These are phyloP conservation scores for Sclerotiophoma versabilis DNA, from an alignment of 2,329 filamentous ascomycete genomes.

Conservation along the genomic window DNA sequence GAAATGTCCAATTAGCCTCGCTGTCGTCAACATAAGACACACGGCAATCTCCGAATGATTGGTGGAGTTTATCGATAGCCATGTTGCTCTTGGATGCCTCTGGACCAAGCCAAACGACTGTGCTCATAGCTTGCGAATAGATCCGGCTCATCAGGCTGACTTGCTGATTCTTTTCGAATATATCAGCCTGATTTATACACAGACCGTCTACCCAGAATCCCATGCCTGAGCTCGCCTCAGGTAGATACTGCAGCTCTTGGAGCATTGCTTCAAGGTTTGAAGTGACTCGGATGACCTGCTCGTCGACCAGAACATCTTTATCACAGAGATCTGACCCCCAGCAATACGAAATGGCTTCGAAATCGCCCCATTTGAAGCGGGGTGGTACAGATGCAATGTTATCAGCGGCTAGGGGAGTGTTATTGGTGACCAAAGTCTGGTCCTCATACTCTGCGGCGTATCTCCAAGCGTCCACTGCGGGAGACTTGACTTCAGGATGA, in stretches of 20 bases:
- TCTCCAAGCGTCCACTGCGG: neutral
- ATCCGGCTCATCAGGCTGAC: neutral
- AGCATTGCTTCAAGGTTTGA: neutral
- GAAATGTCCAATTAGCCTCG: neutral
- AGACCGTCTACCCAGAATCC: constrained; percentile 1
- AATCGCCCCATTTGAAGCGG: constrained; percentile 1
- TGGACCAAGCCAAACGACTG: neutral
- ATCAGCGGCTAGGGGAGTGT: neutral
- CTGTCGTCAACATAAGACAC: neutral
- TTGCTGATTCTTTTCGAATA: neutral
- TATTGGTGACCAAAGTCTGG: too few relatives aligned
- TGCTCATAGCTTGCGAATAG: neutral
- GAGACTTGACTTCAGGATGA: neutral
- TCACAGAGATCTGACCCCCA: neutral
- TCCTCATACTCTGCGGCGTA: neutral
- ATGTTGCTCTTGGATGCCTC: neutral
- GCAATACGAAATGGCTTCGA: neutral
- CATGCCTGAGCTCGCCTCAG: neutral
- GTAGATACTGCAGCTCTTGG: neutral
- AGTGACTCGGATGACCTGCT: neutral
- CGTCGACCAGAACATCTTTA: neutral
- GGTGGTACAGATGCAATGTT: neutral
- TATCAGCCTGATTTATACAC: constrained; percentile 1
- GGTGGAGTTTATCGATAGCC: neutral
- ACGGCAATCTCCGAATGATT: neutral